These are phyloP conservation scores for Backusella australiensis DNA, from an alignment of 192 early-diverging fungal genomes.

Conservation along the genomic window DNA sequence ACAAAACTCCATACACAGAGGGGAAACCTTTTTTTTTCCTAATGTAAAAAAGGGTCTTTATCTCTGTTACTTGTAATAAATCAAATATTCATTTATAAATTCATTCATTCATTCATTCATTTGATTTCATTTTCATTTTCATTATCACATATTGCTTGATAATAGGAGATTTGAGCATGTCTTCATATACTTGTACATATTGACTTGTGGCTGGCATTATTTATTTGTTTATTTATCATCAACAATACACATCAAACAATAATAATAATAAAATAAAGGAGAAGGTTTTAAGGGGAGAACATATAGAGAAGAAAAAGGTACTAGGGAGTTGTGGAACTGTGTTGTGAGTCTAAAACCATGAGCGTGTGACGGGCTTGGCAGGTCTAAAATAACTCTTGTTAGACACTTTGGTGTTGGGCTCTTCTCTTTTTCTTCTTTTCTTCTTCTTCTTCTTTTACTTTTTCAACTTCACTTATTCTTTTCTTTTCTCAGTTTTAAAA, in stretches of 20 bases:
- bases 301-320: neutral
- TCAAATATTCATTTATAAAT: neutral
- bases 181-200: neutral
- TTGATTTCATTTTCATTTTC: neutral
- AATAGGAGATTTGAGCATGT: neutral
- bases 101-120: neutral
- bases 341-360: constrained; percentile 4
- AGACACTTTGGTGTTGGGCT: neutral
- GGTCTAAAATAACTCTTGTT: constrained; percentile 8
- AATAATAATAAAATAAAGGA: neutral
- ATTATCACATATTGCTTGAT: neutral
- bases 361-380: constrained; percentile 10
- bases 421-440: neutral
- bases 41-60: neutral
- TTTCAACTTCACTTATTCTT: neutral
- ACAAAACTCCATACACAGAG: neutral
- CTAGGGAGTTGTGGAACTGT: neutral
- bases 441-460: neutral
- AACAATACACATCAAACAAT: neutral
- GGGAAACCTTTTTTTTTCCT: neutral
- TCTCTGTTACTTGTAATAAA: neutral
- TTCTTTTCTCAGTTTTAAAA: neutral
- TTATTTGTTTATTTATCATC: neutral
- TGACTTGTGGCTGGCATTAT: neutral
- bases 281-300: neutral